phyloP scores from a whole-genome alignment of 192 early-diverging fungal species.

The Umbelopsis sp. region DNA sequence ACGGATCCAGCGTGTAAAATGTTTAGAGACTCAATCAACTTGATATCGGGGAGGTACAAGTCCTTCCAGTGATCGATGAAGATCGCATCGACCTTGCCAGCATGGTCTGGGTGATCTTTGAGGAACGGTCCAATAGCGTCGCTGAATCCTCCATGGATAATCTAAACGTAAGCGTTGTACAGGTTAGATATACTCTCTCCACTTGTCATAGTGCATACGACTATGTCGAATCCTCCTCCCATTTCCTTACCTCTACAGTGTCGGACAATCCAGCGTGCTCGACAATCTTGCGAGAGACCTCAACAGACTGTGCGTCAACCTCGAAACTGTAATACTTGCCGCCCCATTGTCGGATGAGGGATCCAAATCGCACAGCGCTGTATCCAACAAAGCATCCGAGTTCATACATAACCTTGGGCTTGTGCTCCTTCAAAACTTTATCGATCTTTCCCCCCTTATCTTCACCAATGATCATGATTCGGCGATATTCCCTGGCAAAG shows the following conservation, averaged over 20 bases:
- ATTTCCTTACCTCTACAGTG: slow-evolving; percentile 10
- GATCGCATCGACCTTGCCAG: slow-evolving; percentile 19
- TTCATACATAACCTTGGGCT: slow-evolving; percentile 24
- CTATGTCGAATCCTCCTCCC: no score
- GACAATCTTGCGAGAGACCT: slow-evolving; percentile 15
- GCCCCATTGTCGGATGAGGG: background rate
- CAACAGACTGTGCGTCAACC: background rate
- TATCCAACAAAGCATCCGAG: slow-evolving; percentile 26
- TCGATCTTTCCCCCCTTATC: slow-evolving; percentile 18
- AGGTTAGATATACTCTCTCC: background rate
- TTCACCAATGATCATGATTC: slow-evolving; percentile 22
- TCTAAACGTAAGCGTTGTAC: background rate
- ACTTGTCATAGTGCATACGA: no score
- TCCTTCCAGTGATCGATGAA: slow-evolving; percentile 29
- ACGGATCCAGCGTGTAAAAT: slow-evolving; percentile 14
- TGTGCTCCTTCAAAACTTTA: slow-evolving; percentile 15
- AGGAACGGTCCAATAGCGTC: background rate
- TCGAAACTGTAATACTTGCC: slow-evolving; percentile 21
- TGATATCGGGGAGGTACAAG: slow-evolving; percentile 13
- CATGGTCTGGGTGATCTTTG: background rate
- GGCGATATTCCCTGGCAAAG: slow-evolving; percentile 2
- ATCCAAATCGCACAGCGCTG: slow-evolving; percentile 21
- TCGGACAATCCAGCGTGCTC: slow-evolving; percentile 20
- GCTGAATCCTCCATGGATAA: slow-evolving; percentile 12
- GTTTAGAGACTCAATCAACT: slow-evolving; percentile 11